These are phyloP conservation scores for Hansenula anomala DNA, from an alignment of 1,139 yeast genomes.

Conservation along the genomic window DNA sequence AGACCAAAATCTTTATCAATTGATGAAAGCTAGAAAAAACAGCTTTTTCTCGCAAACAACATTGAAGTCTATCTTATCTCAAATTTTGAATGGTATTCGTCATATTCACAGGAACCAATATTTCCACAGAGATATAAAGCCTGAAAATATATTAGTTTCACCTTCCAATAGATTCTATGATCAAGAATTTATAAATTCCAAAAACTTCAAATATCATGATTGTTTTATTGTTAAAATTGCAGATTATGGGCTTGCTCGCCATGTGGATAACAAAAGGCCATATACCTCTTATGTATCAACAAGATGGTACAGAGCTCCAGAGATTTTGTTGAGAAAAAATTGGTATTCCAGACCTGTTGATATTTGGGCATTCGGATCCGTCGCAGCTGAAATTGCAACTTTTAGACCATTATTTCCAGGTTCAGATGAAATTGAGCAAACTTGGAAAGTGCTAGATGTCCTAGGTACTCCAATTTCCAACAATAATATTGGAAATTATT, in stretches of 20 bases:
- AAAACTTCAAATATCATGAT: slow-evolving; percentile 31
- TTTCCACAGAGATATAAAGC: slow-evolving; percentile 90
- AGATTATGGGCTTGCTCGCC: slow-evolving; percentile 87
- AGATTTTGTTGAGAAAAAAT: slow-evolving; percentile 66
- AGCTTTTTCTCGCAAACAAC: slow-evolving; percentile 53
- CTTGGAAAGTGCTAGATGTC: slow-evolving; percentile 56
- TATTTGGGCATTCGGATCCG: slow-evolving; percentile 92
- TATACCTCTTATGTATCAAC: slow-evolving; percentile 87
- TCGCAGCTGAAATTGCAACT: slow-evolving; percentile 76
- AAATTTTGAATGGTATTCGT: slow-evolving; percentile 66
- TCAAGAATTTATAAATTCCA: slow-evolving; percentile 46
- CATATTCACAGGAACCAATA: slow-evolving; percentile 76
- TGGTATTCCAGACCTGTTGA: slow-evolving; percentile 76
- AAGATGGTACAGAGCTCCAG: slow-evolving; percentile 96
- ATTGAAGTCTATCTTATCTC: slow-evolving; percentile 60
- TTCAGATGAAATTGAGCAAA: slow-evolving; percentile 68
- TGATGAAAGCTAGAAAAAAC: slow-evolving; percentile 54
- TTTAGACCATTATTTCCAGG: slow-evolving; percentile 86
- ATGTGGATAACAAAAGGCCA: slow-evolving; percentile 44
- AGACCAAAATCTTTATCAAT: slow-evolving; percentile 75
- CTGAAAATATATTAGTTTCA: slow-evolving; percentile 78
- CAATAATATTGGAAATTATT: slow-evolving; percentile 20
- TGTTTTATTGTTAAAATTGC: slow-evolving; percentile 74
- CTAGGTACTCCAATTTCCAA: slow-evolving; percentile 63
- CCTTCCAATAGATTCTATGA: slow-evolving; percentile 51